Evolutionary conservation across 192 early-diverging fungal genomes (phyloP), one percentile per base, ranked within the genome.

Genomic region (Podila verticillata): DNA sequence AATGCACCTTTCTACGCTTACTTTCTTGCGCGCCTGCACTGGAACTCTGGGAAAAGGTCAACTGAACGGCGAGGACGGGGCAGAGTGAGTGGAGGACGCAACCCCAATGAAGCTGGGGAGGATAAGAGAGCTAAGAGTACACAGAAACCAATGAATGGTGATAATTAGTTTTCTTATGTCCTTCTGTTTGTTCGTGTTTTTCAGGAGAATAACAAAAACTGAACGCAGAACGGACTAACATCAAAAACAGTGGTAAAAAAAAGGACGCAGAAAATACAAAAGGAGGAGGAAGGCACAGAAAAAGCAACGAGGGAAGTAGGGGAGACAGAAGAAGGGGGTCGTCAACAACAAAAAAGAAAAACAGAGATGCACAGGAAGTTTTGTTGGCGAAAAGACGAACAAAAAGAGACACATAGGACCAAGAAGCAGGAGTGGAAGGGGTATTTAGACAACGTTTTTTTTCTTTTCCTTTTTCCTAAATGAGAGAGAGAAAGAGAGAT

Each of bases 31-130:
- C n/a, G n/a, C 39, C 10, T 44, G 39, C 39, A 15, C 13, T 44
- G 39, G 54, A n/a, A n/a, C n/a, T n/a, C n/a, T n/a, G n/a, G n/a
- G n/a, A 67, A 63, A 64, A 63, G 63, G 54, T 36, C 61, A 63
- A 61, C 15, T 39, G 5, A 35, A 48, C 15, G 57, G 49, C 20
- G n/a, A 34, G 39, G 57, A 39, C 28, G 39, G 36, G 39, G 13
- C 17, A 44, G 39, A 44, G 39, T 44, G 39, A 15, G 39, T 15
- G 39, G 17, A 44, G 39, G 39, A 44, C 39, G 17, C 39, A 44
- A 44, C 39, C 13, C 15, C 7, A 44, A 44, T 44, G 39, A 44
- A 44, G 39, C 39, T 15, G 39, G 39, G 39, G 39, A 17, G 39
- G 12, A 44, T 17, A 44, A 13, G 1, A 12, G 39, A 13, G 39